Base-by-base conservation (phyloP, 768 basidiomycete genomes). In the Podaxis sp. region DNA sequence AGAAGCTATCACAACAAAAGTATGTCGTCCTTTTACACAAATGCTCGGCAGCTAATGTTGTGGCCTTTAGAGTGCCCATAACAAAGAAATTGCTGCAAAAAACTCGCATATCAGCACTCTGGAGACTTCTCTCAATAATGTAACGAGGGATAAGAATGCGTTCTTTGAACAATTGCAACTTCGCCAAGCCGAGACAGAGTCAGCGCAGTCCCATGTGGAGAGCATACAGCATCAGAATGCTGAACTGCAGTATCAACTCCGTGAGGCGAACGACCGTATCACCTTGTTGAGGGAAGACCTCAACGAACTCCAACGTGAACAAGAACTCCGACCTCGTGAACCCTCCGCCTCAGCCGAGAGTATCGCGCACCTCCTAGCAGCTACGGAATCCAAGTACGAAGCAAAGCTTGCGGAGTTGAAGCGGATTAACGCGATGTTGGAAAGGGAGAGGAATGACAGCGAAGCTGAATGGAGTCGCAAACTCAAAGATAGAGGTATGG, bases 401-500 rank as follows among this genome's bases (percentile, higher is more conserved):
- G 75, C 82, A 2, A 89, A 84, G 68, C 73, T 97, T 6, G 77
- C 85, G 1, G 93, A 95, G 67, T 73, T 96, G 66, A 85, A 84
- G 65, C 79, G 81, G 65, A 84, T 85, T 58, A 74, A 97, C 26
- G 69, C 77, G 4, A 76, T 78, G 8, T 73, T 88, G 22, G 96
- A 98, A 77, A 86, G 83, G 67, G 97, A 99, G 73, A 83, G 95
- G 42, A 88, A 83, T 58, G 95, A 96, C 55, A 84, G 84, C 33
- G 96, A 99, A 69, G 89, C 90, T 26, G 90, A 93, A 65, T 96
- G 95, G 93, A 91, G 90, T 70, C 82, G 81, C 61, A 95, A 94
- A 71, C 78, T 98, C 36, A 82, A 82, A 26, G 90, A 93, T 69
- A 91, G 93, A 71, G 80, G 84, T 24, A 82, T 82, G 65, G 95